Percentiles rank a stretch among this genome's conserved stretches.
phyloP scores from a whole-genome alignment of 1,284 basidiomycete species.

The Termitomyces sp. region DNA sequence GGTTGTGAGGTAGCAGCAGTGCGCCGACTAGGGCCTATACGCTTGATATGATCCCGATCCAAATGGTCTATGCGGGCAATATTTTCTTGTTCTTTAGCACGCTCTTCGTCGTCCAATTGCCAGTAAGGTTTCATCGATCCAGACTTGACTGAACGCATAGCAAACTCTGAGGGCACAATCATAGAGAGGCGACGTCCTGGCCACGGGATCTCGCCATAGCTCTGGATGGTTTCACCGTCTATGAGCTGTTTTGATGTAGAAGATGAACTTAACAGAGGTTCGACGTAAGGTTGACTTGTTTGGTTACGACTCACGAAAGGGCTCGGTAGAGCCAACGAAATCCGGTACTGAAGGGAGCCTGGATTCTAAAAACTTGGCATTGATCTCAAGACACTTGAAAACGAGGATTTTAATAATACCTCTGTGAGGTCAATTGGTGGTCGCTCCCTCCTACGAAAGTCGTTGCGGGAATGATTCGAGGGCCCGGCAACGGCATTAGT shows the following conservation, averaged over 20 bases:
- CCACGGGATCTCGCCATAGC: slow-evolving; percentile 2
- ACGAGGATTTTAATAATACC: background rate
- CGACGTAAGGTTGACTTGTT: slow-evolving; percentile 4
- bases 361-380: background rate
- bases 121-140: slow-evolving; percentile 19
- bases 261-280: background rate
- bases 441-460: background rate
- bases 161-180: slow-evolving; percentile 8
- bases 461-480: background rate
- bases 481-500: slow-evolving; percentile 1
- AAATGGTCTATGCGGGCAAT: slow-evolving; percentile 17
- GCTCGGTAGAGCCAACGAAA: slow-evolving; percentile 5
- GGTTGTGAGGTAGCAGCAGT: background rate
- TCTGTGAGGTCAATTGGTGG: background rate
- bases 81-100: slow-evolving; percentile 11
- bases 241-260: background rate
- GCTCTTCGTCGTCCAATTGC: slow-evolving; percentile 23
- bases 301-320: slow-evolving; percentile 4
- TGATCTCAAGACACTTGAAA: background rate
- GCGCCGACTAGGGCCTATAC: slow-evolving; percentile 10
- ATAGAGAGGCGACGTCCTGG: slow-evolving; percentile 9
- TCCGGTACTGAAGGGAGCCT: background rate
- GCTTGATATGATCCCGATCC: slow-evolving; percentile 16
- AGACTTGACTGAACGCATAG: slow-evolving; percentile 12
- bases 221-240: slow-evolving; percentile 9